phyloP scores from a whole-genome alignment of 2,329 filamentous ascomycete species.

The Zymoseptoria crescenta region DNA sequence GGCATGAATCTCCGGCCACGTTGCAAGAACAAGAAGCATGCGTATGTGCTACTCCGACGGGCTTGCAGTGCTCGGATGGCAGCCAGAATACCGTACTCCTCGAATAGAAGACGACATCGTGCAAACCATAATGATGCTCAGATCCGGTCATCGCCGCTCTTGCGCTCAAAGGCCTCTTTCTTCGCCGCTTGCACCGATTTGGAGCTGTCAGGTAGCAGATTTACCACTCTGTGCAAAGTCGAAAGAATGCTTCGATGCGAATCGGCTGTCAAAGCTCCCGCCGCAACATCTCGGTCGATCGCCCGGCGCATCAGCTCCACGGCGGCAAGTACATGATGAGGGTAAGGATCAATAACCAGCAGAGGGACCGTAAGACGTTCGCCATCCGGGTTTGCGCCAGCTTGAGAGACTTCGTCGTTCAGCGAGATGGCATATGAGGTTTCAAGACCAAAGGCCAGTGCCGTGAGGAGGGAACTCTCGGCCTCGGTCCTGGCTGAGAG shows the following conservation, averaged over 20 bases:
- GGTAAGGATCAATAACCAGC: conserved; percentile 7
- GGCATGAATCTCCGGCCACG: neutral
- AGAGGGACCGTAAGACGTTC: conserved; percentile 2
- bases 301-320: conserved; percentile 10
- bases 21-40: too few relatives aligned
- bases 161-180: neutral
- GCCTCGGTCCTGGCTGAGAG: conserved; percentile 4
- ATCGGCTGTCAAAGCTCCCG: conserved; percentile 1
- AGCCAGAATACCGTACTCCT: too few relatives aligned
- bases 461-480: conserved; percentile 5
- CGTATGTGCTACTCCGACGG: too few relatives aligned
- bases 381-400: neutral
- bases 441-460: conserved; percentile 6
- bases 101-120: too few relatives aligned
- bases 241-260: conserved; percentile 1
- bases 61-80: too few relatives aligned
- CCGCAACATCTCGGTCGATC: conserved; percentile 5
- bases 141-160: neutral
- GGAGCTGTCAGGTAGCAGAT: conserved; percentile 5
- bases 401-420: neutral
- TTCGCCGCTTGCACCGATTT: conserved; percentile 8
- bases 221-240: conserved; percentile 1
- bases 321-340: conserved; percentile 6
- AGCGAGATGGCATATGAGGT: conserved; percentile 4
- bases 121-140: neutral